A percentile compares a stretch with the other conserved stretches of the same genome.
phyloP scores from a whole-genome alignment of 306 rosid genomes.

The Oxytropis ochrocephala region DNA sequence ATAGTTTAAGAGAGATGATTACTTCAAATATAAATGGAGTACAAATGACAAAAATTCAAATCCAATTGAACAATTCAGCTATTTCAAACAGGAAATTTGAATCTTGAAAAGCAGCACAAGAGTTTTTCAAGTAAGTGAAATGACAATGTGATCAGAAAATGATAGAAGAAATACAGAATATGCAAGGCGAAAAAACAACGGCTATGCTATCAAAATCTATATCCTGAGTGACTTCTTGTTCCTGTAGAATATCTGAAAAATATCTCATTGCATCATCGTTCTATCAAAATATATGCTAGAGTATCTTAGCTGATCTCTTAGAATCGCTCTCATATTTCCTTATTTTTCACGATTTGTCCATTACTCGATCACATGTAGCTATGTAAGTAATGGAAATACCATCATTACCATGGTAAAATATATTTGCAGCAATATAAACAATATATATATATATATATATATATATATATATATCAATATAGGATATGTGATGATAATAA shows the following conservation, averaged over 20 bases:
- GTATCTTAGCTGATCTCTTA: background rate
- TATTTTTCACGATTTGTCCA: background rate
- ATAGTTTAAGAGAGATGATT: constrained; percentile 11
- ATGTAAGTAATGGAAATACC: background rate
- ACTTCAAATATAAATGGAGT: constrained; percentile 3
- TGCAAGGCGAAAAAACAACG: background rate
- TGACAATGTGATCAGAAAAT: constrained; percentile 3
- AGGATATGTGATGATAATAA: constrained; percentile 15
- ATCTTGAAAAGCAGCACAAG: constrained; percentile 6
- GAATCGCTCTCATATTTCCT: background rate
- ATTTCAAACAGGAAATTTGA: constrained; percentile 6
- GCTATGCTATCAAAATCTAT: background rate
- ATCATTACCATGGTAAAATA: background rate
- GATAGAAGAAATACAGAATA: background rate
- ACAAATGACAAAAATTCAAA: constrained; percentile 9
- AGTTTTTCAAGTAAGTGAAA: background rate
- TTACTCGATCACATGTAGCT: background rate
- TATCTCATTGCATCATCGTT: background rate
- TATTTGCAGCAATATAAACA: constrained; percentile 7
- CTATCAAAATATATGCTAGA: background rate
- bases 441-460: background rate
- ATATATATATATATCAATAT: background rate
- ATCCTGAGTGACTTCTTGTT: background rate
- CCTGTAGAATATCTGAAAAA: background rate
- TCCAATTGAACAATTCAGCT: constrained; percentile 5